Base-by-base conservation (phyloP, 2,329 filamentous ascomycete genomes). In the Xylariaceae sp. region DNA sequence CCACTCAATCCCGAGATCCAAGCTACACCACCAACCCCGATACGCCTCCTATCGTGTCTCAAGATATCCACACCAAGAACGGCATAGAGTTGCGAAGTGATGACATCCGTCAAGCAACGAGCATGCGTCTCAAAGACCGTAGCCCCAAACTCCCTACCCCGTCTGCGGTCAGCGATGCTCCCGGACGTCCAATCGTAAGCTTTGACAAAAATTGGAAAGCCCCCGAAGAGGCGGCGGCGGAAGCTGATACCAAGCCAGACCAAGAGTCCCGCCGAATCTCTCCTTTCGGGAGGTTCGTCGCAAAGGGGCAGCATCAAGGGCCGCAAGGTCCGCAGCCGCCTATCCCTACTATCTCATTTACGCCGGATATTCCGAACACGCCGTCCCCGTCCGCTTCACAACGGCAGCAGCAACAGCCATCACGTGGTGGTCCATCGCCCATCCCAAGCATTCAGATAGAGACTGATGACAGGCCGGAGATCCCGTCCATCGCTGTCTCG, bases 141-240 rank as follows among this genome's bases (percentile, higher is more conserved):
- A 96, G 90, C 67, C 70, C 83, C 46, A 94, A 88, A 64, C 75
- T 97, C 51, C 92, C 91, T 22, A 92, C 86, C 61, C 92, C 92
- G 54, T 88, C 87, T 44, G 85, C 88, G 61, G 91, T 97, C 67
- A 96, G 90, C 71, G 86, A 96, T 71, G 86, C 79, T 62, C 86
- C 87, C 58, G 89, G 89, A 58, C 83, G 92, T 64, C 92, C 92
- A 53, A 97, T 97, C 74, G 92, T 97, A 76, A 97, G 92, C 77
- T 97, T 97, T 76, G 80, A 95, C 69, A 80, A 80, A 61, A 80
- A 85, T 64, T 95, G 88, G 83, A 86, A 82, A 74, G 79, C 82
- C 63, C 80, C 79, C 64, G 82, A 86, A 64, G 74, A 79, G 73
- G 74, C 73, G 67, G 76, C 86, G 75, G 74, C 73, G 67, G 76